phyloP scores from a whole-genome alignment of 306 rosid species.

The Cicer pinnatifidum region DNA sequence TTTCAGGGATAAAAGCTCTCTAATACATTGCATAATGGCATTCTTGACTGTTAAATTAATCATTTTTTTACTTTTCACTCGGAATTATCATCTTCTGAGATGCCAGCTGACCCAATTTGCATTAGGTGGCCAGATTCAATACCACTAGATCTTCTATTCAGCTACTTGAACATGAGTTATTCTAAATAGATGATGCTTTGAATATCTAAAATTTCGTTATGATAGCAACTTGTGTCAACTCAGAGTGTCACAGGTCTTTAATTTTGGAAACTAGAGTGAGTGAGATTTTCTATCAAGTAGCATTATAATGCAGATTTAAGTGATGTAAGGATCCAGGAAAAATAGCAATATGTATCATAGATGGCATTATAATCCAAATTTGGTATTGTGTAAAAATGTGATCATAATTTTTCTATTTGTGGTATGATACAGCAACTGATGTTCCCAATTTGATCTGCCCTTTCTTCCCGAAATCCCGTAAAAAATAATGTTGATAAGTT shows the following conservation, averaged over 20 bases:
- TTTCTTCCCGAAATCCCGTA: not conserved
- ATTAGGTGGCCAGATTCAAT: constrained; percentile 5
- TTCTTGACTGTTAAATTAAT: constrained; percentile 3
- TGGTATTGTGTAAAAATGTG: not conserved
- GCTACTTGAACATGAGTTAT: not conserved
- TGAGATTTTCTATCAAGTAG: not conserved
- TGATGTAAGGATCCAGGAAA: not conserved
- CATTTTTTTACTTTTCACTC: not conserved
- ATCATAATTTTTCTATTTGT: too few relatives aligned
- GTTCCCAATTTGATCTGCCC: constrained; percentile 5
- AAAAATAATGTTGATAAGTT: not conserved
- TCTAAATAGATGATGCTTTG: constrained; percentile 7
- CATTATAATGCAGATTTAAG: constrained; percentile 29
- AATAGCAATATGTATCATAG: not conserved
- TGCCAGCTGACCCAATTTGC: not conserved
- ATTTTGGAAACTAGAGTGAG: not conserved
- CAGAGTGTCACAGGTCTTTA: constrained; percentile 3
- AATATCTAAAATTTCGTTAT: constrained; percentile 10
- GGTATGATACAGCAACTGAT: not conserved
- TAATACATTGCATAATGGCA: constrained; percentile 26
- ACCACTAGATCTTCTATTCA: not conserved
- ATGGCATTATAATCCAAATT: constrained; percentile 19
- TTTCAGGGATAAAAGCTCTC: not conserved
- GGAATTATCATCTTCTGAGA: constrained; percentile 25
- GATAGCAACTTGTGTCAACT: not conserved